These are phyloP conservation scores for Nicotiana obtusifolia DNA, from an alignment of 257 asterid species.

Conservation along the genomic window DNA sequence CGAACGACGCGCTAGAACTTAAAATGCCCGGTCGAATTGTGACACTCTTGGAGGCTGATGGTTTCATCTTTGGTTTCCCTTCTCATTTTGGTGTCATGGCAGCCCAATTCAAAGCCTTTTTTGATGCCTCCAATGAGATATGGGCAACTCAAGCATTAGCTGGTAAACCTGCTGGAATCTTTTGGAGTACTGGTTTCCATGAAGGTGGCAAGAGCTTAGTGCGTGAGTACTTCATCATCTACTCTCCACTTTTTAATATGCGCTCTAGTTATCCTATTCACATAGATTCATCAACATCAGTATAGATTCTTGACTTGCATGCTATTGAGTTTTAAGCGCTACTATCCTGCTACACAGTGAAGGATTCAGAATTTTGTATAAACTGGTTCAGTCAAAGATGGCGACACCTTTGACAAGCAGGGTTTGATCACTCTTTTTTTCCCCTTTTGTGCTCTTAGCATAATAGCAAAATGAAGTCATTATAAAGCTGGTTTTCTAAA, in stretches of 20 bases:
- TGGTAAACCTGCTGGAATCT: constrained; percentile 91
- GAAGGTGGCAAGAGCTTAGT: constrained; percentile 95
- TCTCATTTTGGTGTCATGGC: constrained; percentile 96
- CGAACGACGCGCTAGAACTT: too few relatives aligned
- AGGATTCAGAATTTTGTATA: too few relatives aligned
- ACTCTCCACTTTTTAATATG: not conserved
- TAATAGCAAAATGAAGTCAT: too few relatives aligned
- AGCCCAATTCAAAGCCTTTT: constrained; percentile 81
- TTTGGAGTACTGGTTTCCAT: constrained; percentile 98
- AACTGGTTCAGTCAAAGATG: too few relatives aligned
- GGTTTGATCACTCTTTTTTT: too few relatives aligned
- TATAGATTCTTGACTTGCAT: not conserved
- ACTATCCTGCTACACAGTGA: not conserved
- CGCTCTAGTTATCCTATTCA: not conserved
- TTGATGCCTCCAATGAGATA: constrained; percentile 53
- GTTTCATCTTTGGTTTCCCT: constrained; percentile 84
- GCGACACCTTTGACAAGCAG: too few relatives aligned
- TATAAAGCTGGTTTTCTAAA: too few relatives aligned
- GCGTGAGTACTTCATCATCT: constrained; percentile 45
- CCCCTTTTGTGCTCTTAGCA: too few relatives aligned
- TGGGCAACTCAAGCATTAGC: constrained; percentile 85
- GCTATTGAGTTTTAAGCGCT: not conserved
- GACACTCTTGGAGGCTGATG: constrained; percentile 96
- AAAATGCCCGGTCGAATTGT: too few relatives aligned
- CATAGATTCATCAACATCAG: not conserved